phyloP scores from a whole-genome alignment of 75 land plant genomes.

The Ceratopteris richardii region DNA sequence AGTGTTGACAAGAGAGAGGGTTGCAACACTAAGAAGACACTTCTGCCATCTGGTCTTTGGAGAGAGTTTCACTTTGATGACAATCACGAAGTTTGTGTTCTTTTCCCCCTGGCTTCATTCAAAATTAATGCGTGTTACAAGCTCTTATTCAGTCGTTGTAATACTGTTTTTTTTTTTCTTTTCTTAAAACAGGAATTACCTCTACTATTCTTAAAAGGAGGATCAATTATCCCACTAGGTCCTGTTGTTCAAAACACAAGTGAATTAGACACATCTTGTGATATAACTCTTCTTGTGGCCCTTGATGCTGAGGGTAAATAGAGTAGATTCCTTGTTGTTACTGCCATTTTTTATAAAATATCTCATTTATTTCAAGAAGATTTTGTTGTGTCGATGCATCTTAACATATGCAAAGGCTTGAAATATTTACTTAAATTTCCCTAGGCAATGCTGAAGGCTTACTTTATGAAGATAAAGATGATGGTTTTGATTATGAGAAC shows the following conservation, averaged over 20 bases:
- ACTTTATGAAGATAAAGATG: slow-evolving; percentile 86
- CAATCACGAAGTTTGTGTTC: slow-evolving; percentile 39
- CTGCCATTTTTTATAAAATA: too few species aligned
- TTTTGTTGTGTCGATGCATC: too few species aligned
- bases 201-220: slow-evolving; percentile 71
- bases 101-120: too few species aligned
- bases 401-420: too few species aligned
- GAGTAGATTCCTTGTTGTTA: too few species aligned
- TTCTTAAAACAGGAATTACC: slow-evolving; percentile 75
- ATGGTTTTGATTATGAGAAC: slow-evolving; percentile 68
- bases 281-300: slow-evolving; percentile 70
- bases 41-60: slow-evolving; percentile 79
- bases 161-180: too few species aligned
- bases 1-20: slow-evolving; percentile 48
- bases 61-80: slow-evolving; percentile 79
- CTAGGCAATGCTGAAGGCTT: slow-evolving; percentile 80
- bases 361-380: too few species aligned
- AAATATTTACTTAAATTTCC: not conserved
- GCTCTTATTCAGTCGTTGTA: too few species aligned
- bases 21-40: slow-evolving; percentile 19
- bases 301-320: slow-evolving; percentile 64
- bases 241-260: slow-evolving; percentile 55
- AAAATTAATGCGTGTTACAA: too few species aligned
- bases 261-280: slow-evolving; percentile 51
- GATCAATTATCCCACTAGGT: slow-evolving; percentile 81